These are phyloP conservation scores for Porogramme epimiltina DNA, from an alignment of 1,284 basidiomycete species.

Conservation along the genomic window DNA sequence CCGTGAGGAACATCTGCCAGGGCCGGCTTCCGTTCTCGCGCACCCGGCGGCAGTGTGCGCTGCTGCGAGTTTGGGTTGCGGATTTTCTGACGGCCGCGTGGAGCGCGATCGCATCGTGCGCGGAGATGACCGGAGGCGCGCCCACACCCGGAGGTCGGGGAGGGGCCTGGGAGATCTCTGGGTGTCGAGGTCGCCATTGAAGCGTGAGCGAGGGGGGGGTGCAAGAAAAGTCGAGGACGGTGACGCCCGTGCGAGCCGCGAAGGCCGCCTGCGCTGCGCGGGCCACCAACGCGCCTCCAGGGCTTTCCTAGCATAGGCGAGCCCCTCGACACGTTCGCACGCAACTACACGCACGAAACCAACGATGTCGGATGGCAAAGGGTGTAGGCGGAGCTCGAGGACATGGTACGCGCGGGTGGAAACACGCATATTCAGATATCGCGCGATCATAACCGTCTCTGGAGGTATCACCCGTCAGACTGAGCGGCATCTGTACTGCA, in stretches of 20 bases:
- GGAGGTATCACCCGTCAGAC: too few relatives aligned
- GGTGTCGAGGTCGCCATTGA: too few relatives aligned
- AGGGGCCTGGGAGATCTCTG: too few relatives aligned
- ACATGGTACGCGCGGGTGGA: background rate
- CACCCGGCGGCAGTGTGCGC: conserved; percentile 30
- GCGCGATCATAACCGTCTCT: too few relatives aligned
- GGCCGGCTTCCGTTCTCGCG: conserved; percentile 27
- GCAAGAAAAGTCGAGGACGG: too few relatives aligned
- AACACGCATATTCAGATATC: too few relatives aligned
- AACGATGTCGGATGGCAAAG: conserved; percentile 18
- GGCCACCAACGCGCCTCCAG: conserved; percentile 35
- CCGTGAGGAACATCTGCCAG: conserved; percentile 19
- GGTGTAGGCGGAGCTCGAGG: background rate
- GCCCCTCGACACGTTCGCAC: conserved; percentile 22
- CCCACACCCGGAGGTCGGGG: conserved; percentile 12
- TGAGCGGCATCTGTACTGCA: too few relatives aligned
- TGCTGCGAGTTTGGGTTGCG: conserved; percentile 28
- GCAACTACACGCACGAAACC: conserved; percentile 9
- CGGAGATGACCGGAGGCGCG: conserved; percentile 14
- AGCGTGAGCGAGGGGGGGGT: too few relatives aligned
- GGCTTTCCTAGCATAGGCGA: too few relatives aligned
- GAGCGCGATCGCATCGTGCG: conserved; percentile 21
- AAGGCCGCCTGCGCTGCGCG: conserved; percentile 34
- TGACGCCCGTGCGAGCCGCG: conserved; percentile 19
- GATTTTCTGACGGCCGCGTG: conserved; percentile 18